Conservation (phyloP, 805 yeast species). For the Yarrowia keelungensis region DNA sequence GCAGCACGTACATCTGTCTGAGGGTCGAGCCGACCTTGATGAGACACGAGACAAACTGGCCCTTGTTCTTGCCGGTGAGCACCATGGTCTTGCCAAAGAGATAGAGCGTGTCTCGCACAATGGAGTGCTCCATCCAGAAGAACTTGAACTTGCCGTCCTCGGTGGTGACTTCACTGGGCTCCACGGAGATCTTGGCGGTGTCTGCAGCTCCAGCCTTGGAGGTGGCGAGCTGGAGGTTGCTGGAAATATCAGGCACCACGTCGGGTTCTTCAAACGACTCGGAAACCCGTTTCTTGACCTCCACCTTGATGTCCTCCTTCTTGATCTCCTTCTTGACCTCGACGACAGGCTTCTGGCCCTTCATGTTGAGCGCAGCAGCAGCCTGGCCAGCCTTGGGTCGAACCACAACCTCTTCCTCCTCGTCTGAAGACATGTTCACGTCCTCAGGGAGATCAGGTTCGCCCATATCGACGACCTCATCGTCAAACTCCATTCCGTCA, state of each 20-base stretch:
- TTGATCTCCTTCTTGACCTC: neutral
- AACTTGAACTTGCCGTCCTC: slow-evolving; percentile 57
- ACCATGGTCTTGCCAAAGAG: slow-evolving; percentile 75
- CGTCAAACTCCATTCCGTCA: neutral
- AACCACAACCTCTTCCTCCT: slow-evolving; percentile 20
- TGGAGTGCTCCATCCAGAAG: slow-evolving; percentile 91
- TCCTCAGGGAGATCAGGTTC: slow-evolving; percentile 3
- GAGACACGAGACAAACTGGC: slow-evolving; percentile 71
- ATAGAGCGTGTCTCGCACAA: slow-evolving; percentile 69
- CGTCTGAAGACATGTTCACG: slow-evolving; percentile 21
- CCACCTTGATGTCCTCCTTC: neutral
- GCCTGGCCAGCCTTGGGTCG: slow-evolving; percentile 28
- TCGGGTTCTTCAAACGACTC: slow-evolving; percentile 51
- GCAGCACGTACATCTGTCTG: slow-evolving; percentile 79
- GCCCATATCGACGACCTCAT: neutral
- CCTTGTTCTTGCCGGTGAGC: slow-evolving; percentile 57
- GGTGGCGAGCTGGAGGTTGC: neutral
- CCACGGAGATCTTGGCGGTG: neutral
- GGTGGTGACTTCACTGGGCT: neutral
- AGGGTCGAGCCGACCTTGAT: slow-evolving; percentile 73
- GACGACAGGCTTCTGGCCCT: slow-evolving; percentile 15
- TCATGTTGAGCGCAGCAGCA: slow-evolving; percentile 11
- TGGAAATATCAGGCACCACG: slow-evolving; percentile 53
- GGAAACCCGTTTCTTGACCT: neutral
- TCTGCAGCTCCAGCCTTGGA: slow-evolving; percentile 3